Base-by-base conservation (phyloP, 2,329 filamentous ascomycete species). In the Pestalotiopsis sp. region DNA sequence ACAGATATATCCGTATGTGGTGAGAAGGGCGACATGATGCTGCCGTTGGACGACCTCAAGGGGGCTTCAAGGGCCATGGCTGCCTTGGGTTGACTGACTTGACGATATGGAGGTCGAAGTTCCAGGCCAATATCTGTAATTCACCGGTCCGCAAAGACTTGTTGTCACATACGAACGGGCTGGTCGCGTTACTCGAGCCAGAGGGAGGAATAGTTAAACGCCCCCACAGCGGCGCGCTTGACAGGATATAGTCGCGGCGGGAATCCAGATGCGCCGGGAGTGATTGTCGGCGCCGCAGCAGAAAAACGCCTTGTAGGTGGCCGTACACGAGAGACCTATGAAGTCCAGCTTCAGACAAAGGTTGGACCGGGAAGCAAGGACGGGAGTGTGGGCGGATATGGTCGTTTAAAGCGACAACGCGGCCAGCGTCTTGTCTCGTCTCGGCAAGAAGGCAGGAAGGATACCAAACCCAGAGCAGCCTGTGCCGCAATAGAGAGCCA, bases 31-130 rank as follows among this genome's bases (percentile, higher is more conserved):
- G 86, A 84, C 78, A 85, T 82, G 72, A 87, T 79, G 78, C 81
- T 87, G 76, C 85, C 87, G 68, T 86, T 86, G 69, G 89, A 91
- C 70, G 88, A 86, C 75, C 88, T 83, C 73, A 92, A 78, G 69
- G 89, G 88, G 75, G 84, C 88, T 80, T 88, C 85, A 77, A 90
- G 82, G 77, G 87, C 87, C 87, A 89, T 89, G 79, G 72, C 75
- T 72, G 70, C 60, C 20, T 67, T 71, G 69, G 67, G 40, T 48
- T 66, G 55, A 63, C 48, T 66, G 30, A 35, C 6, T 35, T 35
- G 30, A 35, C 7, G 7, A 65, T 64, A 20, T 20, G 11, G 14
- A 22, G 62, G 38, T 40, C 52, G 39, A 26, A n/a, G 11, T 52
- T 30, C 30, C 9, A 44, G 62, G 61, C 44, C 56, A 56, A 30